phyloP scores from a whole-genome alignment of 1,284 basidiomycete species.

The Somion occarium region DNA sequence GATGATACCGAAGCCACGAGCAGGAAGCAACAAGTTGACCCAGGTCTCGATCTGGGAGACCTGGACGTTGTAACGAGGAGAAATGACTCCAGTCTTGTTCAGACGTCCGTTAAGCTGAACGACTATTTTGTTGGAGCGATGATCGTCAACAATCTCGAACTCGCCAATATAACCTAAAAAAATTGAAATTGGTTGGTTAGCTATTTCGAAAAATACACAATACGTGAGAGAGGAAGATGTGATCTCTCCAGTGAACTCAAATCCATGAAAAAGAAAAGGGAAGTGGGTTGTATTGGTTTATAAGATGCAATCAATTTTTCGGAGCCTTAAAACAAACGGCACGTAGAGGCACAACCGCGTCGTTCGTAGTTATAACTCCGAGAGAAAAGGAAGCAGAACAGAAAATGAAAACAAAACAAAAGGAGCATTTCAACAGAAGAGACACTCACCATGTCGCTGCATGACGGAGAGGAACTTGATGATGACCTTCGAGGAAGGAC shows the following conservation, averaged over 20 bases:
- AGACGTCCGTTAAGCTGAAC: constrained; percentile 97
- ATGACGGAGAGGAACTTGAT: constrained; percentile 95
- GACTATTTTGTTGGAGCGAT: constrained; percentile 98
- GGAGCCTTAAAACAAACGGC: constrained; percentile 70
- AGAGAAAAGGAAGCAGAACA: constrained; percentile 16
- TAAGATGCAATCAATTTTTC: constrained; percentile 48
- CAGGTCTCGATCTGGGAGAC: constrained; percentile 90
- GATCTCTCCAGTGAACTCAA: constrained; percentile 53
- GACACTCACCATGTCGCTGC: constrained; percentile 89
- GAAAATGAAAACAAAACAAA: constrained; percentile 9
- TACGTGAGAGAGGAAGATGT: constrained; percentile 39
- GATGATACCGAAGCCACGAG: constrained; percentile 95
- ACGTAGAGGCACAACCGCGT: constrained; percentile 49
- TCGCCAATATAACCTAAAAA: constrained; percentile 93
- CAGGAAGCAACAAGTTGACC: constrained; percentile 91
- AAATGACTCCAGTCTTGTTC: constrained; percentile 99
- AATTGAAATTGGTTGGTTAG: constrained; percentile 16
- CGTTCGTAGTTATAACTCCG: constrained; percentile 75
- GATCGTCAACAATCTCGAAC: constrained; percentile 99
- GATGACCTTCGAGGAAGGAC: constrained; percentile 94
- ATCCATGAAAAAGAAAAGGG: constrained; percentile 33
- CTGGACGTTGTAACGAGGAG: constrained; percentile 96
- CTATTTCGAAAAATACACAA: constrained; percentile 3
- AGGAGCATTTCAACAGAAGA: constrained; percentile 4
- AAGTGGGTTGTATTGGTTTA: constrained; percentile 46